Evolutionary conservation across 2,329 filamentous ascomycete species (phyloP).

Genomic region (Cryoendolithus antarcticus): DNA sequence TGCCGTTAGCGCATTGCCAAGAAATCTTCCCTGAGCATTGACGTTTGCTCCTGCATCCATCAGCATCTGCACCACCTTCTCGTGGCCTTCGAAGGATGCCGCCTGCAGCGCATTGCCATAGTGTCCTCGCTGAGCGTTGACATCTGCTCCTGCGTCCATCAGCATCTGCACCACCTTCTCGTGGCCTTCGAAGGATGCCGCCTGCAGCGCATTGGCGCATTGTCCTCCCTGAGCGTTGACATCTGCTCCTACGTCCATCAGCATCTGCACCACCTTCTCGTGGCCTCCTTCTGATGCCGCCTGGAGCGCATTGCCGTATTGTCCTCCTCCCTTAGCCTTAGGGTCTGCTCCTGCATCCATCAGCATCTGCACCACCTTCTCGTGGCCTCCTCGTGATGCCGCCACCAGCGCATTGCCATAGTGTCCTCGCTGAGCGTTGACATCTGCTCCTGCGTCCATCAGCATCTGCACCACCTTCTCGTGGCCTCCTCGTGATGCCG

Average conservation of each 20-base stretch:
- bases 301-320: slow-evolving; percentile 8
- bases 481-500: slow-evolving; percentile 1
- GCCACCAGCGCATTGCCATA: slow-evolving; percentile 11
- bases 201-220: no score
- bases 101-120: slow-evolving; percentile 7
- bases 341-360: no score
- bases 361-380: slow-evolving; percentile 4
- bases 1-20: no score
- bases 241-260: no score
- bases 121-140: slow-evolving; percentile 5
- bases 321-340: no score
- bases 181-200: no score
- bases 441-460: slow-evolving; percentile 8
- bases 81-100: slow-evolving; percentile 7
- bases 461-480: no score
- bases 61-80: no score
- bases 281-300: slow-evolving; percentile 4
- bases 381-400: slow-evolving; percentile 9
- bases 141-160: slow-evolving; percentile 9
- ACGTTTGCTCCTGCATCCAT: no score
- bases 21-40: no score
- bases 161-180: slow-evolving; percentile 6
- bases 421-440: slow-evolving; percentile 4
- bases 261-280: no score
- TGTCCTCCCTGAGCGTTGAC: no score